A percentile compares a stretch with the other conserved stretches of the same genome.
These are phyloP conservation scores for Fusarium mexicanum DNA, from an alignment of 2,329 filamentous ascomycete genomes.

Conservation along the genomic window DNA sequence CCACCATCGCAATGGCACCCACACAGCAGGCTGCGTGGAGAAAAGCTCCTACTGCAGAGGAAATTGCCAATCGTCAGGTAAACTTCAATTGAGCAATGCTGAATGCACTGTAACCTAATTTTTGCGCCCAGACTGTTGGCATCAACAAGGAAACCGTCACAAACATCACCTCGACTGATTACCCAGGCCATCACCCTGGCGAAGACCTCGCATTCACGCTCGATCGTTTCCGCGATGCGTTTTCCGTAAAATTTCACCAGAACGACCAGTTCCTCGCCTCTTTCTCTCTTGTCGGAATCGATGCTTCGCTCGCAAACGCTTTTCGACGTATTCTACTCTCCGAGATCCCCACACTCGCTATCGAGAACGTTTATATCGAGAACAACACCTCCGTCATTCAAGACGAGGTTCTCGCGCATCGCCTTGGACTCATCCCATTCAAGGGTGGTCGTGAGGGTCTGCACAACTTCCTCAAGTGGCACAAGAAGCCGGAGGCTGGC, in stretches of 20 bases:
- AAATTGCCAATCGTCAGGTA: conserved; percentile 71
- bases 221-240: conserved; percentile 74
- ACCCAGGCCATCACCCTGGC: conserved; percentile 88
- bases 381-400: conserved; percentile 99
- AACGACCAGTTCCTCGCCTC: conserved; percentile 80
- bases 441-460: conserved; percentile 81
- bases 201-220: conserved; percentile 87
- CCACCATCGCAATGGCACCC: conserved; percentile 45
- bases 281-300: conserved; percentile 92
- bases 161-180: conserved; percentile 89
- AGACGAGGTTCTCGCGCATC: conserved; percentile 92
- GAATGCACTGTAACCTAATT: conserved; percentile 11
- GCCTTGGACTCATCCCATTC: conserved; percentile 90
- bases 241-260: conserved; percentile 84
- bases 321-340: conserved; percentile 96
- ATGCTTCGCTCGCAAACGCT: conserved; percentile 94
- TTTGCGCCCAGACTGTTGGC: conserved; percentile 73
- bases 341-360: conserved; percentile 92
- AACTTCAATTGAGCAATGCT: conserved; percentile 30
- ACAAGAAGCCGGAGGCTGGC: conserved; percentile 72
- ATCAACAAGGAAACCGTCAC: conserved; percentile 92
- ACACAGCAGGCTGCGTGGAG: conserved; percentile 49
- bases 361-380: conserved; percentile 91
- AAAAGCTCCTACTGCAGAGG: conserved; percentile 59
- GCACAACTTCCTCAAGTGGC: conserved; percentile 82